Conservation (phyloP, 352 stramenopile genomes). For the Pythium periplocum region DNA sequence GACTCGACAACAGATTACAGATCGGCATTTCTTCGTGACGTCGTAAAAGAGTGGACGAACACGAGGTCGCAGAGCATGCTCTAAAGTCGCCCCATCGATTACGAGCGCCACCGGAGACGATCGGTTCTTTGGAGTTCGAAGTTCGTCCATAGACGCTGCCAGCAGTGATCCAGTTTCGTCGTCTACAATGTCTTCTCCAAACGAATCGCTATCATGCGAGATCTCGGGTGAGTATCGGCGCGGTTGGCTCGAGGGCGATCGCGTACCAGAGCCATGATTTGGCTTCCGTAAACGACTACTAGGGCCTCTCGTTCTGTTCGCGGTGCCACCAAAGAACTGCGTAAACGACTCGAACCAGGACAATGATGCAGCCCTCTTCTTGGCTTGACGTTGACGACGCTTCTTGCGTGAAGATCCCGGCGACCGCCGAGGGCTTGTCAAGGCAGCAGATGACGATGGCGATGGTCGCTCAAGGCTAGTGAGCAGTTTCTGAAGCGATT, state of each 20-base stretch:
- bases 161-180: background rate
- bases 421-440: background rate
- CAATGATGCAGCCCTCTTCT: background rate
- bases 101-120: conserved; percentile 72
- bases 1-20: conserved; percentile 86
- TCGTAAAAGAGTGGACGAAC: conserved; percentile 59
- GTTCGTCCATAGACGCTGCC: background rate
- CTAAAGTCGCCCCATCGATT: conserved; percentile 91
- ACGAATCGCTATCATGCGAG: background rate
- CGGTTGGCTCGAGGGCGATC: background rate
- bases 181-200: background rate
- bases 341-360: background rate
- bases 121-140: background rate
- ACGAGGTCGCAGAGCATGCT: conserved; percentile 48
- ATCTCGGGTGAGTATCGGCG: background rate
- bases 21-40: conserved; percentile 60
- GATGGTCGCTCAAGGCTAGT: conserved; percentile 6
- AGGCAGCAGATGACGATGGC: background rate
- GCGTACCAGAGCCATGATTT: no score
- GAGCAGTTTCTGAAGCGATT: conserved; percentile 44
- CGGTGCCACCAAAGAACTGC: background rate
- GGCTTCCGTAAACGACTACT: no score
- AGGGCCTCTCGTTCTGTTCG: background rate
- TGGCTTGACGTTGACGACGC: background rate
- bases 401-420: background rate